Evolutionary conservation across 495 filamentous ascomycete species (phyloP).

Genomic region (Entonaema liquescens): DNA sequence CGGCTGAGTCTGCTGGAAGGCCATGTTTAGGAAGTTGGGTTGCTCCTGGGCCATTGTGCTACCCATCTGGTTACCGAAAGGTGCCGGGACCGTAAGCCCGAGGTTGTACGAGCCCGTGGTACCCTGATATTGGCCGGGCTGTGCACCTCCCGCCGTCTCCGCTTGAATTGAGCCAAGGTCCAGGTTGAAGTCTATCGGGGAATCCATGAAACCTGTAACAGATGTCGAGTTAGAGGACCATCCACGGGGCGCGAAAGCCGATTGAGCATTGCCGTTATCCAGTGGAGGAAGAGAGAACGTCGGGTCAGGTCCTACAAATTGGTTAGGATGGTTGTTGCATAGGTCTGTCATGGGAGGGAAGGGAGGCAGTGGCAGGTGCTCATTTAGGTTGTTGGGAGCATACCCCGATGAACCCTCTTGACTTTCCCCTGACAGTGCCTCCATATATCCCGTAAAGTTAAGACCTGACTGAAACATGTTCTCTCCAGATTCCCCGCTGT

Average conservation of each 20-base stretch:
- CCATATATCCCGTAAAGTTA: neutral
- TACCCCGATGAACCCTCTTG: neutral
- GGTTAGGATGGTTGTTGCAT: neutral
- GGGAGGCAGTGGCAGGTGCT: neutral
- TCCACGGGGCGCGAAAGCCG: neutral
- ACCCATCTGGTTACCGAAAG: neutral
- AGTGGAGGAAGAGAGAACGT: neutral
- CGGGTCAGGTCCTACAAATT: neutral
- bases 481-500: neutral
- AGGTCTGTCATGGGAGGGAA: neutral
- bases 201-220: neutral
- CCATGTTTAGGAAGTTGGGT: neutral
- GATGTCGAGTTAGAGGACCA: neutral
- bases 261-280: neutral
- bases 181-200: neutral
- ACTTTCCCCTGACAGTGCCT: neutral
- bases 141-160: neutral
- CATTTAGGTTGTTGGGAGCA: neutral
- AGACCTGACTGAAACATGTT: neutral
- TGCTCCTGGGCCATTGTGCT: neutral
- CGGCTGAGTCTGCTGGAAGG: neutral
- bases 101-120: neutral
- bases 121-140: neutral
- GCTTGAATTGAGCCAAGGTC: neutral
- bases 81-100: neutral